phyloP scores from a whole-genome alignment of 768 basidiomycete genomes.

The Mrakia hoshinonis region DNA sequence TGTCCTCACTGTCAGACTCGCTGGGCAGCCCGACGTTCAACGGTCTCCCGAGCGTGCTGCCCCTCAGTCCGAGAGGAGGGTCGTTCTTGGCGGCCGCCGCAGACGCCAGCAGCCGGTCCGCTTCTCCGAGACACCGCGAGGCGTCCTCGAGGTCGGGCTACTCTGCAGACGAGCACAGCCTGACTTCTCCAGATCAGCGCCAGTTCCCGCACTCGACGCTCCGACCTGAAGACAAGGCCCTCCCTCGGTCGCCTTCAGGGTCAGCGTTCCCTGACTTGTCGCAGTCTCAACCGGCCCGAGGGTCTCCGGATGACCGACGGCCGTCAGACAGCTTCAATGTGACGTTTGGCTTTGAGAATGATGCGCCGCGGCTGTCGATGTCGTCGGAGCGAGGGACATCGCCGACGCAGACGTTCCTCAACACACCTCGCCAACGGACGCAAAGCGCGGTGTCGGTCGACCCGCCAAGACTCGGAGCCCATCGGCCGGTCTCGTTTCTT shows the following conservation, averaged over 20 bases:
- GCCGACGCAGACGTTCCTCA: not conserved
- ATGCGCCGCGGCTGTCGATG: constrained; percentile 2
- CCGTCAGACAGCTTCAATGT: not conserved
- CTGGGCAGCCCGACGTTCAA: not conserved
- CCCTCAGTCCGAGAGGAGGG: not conserved
- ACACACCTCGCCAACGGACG: constrained; percentile 15
- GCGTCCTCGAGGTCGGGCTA: not conserved
- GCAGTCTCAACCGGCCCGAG: not conserved
- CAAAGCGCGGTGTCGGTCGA: constrained; percentile 14
- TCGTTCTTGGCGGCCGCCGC: not conserved
- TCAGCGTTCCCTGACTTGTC: not conserved
- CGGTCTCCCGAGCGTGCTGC: not conserved
- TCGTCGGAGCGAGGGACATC: constrained; percentile 16
- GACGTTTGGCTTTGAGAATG: not conserved
- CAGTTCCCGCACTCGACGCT: not conserved
- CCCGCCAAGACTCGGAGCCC: constrained; percentile 25
- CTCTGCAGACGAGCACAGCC: not conserved
- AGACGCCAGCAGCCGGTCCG: not conserved
- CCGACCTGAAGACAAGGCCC: not conserved
- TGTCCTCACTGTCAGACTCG: constrained; percentile 7
- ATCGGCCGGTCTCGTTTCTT: constrained; percentile 26
- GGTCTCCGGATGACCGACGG: not conserved
- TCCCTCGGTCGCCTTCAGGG: not conserved
- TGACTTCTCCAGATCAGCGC: not conserved
- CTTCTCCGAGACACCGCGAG: not conserved